These are phyloP conservation scores for Tephrocybe rancida DNA, from an alignment of 768 basidiomycete species.

Conservation along the genomic window DNA sequence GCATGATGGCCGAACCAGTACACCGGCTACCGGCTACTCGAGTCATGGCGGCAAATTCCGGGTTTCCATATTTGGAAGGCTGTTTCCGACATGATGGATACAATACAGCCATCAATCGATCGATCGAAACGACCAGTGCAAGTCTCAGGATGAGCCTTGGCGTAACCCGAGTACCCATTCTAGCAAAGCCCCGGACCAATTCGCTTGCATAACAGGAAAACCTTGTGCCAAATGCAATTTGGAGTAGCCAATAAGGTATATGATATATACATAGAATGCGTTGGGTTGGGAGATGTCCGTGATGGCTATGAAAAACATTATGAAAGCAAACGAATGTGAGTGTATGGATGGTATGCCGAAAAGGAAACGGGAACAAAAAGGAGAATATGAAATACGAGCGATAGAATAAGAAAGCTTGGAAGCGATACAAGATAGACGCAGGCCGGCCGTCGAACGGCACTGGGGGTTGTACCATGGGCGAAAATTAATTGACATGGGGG, in stretches of 20 bases:
- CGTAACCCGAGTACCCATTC: no score
- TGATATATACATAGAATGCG: slow-evolving; percentile 6
- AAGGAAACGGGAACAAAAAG: neutral
- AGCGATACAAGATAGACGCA: neutral
- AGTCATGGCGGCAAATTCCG: no score
- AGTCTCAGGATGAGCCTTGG: no score
- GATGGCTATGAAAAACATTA: neutral
- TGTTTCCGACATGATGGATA: no score
- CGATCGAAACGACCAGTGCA: no score
- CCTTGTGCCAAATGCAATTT: neutral
- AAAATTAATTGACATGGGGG: no score
- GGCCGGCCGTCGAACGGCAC: neutral
- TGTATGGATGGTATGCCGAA: neutral
- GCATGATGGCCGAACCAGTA: no score
- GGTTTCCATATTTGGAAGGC: no score
- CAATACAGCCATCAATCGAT: no score
- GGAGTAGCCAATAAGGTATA: neutral
- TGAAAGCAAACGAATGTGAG: neutral
- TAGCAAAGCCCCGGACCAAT: no score
- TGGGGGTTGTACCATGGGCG: neutral
- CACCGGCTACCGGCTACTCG: no score
- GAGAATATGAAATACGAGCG: neutral
- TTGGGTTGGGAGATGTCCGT: neutral
- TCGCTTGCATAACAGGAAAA: no score
- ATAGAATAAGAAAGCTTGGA: neutral